A percentile compares a stretch with the other conserved stretches of the same genome.
phyloP scores from a whole-genome alignment of 2,329 filamentous ascomycete species.

The Cordyceps tenuipes region DNA sequence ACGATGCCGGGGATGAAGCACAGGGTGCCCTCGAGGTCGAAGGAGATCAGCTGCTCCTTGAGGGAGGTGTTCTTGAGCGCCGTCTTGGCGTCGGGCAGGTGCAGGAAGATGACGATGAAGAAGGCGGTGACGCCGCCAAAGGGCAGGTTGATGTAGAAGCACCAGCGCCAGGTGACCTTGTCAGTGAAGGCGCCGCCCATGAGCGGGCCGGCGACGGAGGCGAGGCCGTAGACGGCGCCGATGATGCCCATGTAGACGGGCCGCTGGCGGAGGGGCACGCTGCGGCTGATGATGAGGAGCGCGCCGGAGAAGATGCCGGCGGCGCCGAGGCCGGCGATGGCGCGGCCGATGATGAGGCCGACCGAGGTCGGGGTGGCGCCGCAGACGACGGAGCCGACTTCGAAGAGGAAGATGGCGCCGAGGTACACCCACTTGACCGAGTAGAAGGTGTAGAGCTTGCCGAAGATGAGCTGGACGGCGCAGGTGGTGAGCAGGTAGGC shows the following conservation, averaged over 20 bases:
- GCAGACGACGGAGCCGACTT: constrained; percentile 29
- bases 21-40: constrained; percentile 35
- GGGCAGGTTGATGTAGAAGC: constrained; percentile 26
- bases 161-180: constrained; percentile 22
- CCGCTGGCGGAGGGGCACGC: constrained; percentile 17
- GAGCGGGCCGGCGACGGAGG: constrained; percentile 18
- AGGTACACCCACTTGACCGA: constrained; percentile 38
- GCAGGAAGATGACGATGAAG: constrained; percentile 20
- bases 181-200: constrained; percentile 19
- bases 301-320: constrained; percentile 39
- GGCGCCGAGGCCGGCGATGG: constrained; percentile 21
- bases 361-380: constrained; percentile 14
- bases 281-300: constrained; percentile 24
- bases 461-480: constrained; percentile 41
- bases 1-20: constrained; percentile 20
- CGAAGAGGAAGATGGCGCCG: constrained; percentile 25
- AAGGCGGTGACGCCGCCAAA: constrained; percentile 24
- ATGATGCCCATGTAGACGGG: constrained; percentile 32
- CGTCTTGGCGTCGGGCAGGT: constrained; percentile 11
- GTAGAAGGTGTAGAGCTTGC: constrained; percentile 43
- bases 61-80: constrained; percentile 18
- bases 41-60: constrained; percentile 29
- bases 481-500: constrained; percentile 39
- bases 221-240: constrained; percentile 31
- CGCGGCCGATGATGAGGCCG: constrained; percentile 16